Base-by-base conservation (phyloP, 495 filamentous ascomycete species). In the Penicillium arizonense region DNA sequence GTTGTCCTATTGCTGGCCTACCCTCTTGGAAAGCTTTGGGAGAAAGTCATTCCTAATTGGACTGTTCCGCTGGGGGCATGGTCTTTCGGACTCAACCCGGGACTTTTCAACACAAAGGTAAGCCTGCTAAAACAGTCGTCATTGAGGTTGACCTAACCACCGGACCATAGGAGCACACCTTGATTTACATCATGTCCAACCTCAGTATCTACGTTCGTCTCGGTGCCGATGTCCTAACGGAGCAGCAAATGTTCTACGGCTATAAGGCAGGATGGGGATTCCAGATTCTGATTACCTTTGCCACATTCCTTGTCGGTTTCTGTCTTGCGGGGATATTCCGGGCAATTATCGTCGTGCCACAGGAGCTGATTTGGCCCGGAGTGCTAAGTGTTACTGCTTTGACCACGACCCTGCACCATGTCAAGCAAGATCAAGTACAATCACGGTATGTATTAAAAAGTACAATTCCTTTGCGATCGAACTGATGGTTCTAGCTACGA, bases 281-380 rank as follows among this genome's bases (percentile, higher is more conserved):
- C 64, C 74, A 81, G 48, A 65, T 79, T 6, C 47, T 69, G 20
- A 65, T 70, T 10, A 64, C 61, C 4, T 18, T 68, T 8, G 64
- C 70, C 1, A 79, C 77, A 9, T 77, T 80, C 56, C 69, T 79
- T 37, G 71, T 79, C 30, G 79, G 79, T 9, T 81, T 80, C 36
- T 74, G 75, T 30, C 64, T 81, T 35, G 77, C 79, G 16, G 79
- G 79, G 0, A 43, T 81, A 72, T 56, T 85, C 3, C 77, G 87
- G n/a, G 77, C 85, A 20, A 88, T 87, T 61, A 74, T 93, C n/a
- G 90, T 95, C 13, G 77, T 84, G 9, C 90, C 90, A 3, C 78
- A 79, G 28, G 86, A 87, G 37, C 89, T 96, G 81, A 88, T 95
- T 34, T 96, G 90, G 90, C 90, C 90, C 0, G 84, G 84, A 20